A percentile compares a stretch with the other conserved stretches of the same genome.
Evolutionary conservation across 768 basidiomycete species (phyloP).

Genomic region (Strobilomyces dryophilus): DNA sequence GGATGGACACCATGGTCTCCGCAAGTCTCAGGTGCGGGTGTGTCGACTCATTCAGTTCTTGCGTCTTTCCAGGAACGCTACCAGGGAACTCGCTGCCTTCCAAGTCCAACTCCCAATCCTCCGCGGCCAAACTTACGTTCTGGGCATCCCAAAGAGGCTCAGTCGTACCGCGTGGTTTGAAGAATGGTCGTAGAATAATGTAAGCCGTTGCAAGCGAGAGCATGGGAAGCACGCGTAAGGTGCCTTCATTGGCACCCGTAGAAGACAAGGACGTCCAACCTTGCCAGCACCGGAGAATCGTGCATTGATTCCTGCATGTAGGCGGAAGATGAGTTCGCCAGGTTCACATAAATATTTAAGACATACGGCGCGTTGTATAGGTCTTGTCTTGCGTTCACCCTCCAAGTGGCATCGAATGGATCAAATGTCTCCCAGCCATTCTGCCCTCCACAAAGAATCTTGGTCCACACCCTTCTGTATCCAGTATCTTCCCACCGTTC

Average conservation of each 20-base stretch:
- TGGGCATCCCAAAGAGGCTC: conserved; percentile 1
- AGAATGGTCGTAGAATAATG: conserved; percentile 62
- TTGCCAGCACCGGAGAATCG: conserved; percentile 55
- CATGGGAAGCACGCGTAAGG: conserved; percentile 58
- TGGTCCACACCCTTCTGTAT: conserved; percentile 38
- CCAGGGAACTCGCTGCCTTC: conserved; percentile 53
- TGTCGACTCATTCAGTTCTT: conserved; percentile 50
- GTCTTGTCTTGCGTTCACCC: conserved; percentile 52
- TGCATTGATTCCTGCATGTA: conserved; percentile 44
- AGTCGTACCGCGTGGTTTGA: conserved; percentile 36
- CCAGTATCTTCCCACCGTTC: conserved; percentile 54
- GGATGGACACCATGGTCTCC: conserved; percentile 55
- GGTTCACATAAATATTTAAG: background rate
- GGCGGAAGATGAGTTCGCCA: background rate
- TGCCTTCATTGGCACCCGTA: conserved; percentile 59
- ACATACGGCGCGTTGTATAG: conserved; percentile 56
- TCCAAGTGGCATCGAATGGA: conserved; percentile 44
- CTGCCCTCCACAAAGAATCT: conserved; percentile 41
- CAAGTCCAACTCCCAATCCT: conserved; percentile 56
- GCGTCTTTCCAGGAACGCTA: conserved; percentile 47
- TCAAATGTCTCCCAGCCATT: conserved; percentile 44
- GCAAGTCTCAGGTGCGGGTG: conserved; percentile 62
- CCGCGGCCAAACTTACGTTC: conserved; percentile 34
- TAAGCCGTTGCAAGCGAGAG: conserved; percentile 55
- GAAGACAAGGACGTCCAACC: conserved; percentile 52